Evolutionary conservation across 164 flowering plant species (phyloP).

Genomic region (Umbilicus rupestris): DNA sequence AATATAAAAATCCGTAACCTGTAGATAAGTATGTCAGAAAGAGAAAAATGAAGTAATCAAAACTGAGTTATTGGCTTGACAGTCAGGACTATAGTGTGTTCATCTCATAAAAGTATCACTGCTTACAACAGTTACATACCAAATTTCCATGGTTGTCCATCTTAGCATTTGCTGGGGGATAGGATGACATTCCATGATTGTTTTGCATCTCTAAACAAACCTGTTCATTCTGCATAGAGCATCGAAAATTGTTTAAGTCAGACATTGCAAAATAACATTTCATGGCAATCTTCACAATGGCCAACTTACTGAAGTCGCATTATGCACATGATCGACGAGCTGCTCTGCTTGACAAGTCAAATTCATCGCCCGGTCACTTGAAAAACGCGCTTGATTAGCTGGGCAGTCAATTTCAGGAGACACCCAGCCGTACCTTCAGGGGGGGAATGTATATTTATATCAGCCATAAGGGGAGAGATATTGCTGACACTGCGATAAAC

Average conservation of each 20-base stretch:
- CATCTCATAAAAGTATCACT: not conserved
- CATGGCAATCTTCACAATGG: not conserved
- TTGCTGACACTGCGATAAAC: not conserved
- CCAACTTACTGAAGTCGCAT: conserved; percentile 13
- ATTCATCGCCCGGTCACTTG: conserved; percentile 16
- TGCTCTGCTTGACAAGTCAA: conserved; percentile 19
- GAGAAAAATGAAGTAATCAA: not conserved
- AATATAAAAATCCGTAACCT: not conserved
- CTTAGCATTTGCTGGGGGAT: conserved; percentile 13
- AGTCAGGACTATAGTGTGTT: too few relatives aligned
- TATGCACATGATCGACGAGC: conserved; percentile 10
- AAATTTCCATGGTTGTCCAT: conserved; percentile 16
- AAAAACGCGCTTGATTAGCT: conserved; percentile 17
- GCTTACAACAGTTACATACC: conserved; percentile 24
- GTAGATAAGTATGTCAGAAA: not conserved
- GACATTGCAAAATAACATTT: not conserved
- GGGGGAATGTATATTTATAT: conserved; percentile 11
- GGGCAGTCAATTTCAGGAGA: conserved; percentile 28
- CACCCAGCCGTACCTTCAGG: conserved; percentile 91
- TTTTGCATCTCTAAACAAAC: conserved; percentile 11
- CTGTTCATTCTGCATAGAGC: conserved; percentile 1
- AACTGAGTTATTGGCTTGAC: not conserved
- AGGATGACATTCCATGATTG: conserved; percentile 14
- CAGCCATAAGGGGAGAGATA: not conserved
- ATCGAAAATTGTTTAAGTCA: not conserved